Conservation (phyloP, 192 early-diverging fungal species). For the Phlyctochytrium planicorne region DNA sequence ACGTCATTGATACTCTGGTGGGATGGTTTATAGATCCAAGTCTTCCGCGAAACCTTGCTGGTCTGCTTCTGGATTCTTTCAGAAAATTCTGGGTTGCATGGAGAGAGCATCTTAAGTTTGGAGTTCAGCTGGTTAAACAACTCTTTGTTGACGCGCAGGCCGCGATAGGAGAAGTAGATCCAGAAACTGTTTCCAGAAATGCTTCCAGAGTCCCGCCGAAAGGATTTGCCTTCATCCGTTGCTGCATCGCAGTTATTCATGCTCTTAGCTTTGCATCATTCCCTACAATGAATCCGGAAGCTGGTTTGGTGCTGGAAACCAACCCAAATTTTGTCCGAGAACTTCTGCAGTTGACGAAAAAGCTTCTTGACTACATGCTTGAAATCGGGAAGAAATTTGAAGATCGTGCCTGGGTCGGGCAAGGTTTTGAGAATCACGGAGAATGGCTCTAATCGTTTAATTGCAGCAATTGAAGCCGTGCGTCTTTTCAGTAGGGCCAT, state of each 20-base stretch:
- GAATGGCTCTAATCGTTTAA: no score
- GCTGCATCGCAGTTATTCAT: slow-evolving; percentile 20
- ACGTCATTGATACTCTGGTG: slow-evolving; percentile 65
- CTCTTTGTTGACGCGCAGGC: slow-evolving; percentile 50
- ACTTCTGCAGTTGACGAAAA: slow-evolving; percentile 6
- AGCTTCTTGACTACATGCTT: slow-evolving; percentile 35
- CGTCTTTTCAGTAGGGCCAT: slow-evolving; percentile 32
- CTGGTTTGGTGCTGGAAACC: slow-evolving; percentile 1
- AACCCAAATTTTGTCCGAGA: slow-evolving; percentile 4
- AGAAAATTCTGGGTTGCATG: slow-evolving; percentile 46
- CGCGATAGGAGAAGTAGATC: background rate
- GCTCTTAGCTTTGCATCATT: slow-evolving; percentile 31
- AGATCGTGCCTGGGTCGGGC: slow-evolving; percentile 38
- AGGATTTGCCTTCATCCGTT: background rate
- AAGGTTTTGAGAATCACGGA: slow-evolving; percentile 46
- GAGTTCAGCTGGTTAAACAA: slow-evolving; percentile 51
- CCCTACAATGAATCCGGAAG: slow-evolving; percentile 28
- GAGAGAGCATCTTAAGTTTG: slow-evolving; percentile 44
- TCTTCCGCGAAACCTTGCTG: slow-evolving; percentile 35
- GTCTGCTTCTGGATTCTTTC: slow-evolving; percentile 48
- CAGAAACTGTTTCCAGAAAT: background rate
- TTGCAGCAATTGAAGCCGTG: slow-evolving; percentile 23
- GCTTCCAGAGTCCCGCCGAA: background rate
- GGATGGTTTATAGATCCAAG: slow-evolving; percentile 68
- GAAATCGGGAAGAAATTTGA: slow-evolving; percentile 23